Conservation (phyloP, 2,329 filamentous ascomycete species). For the Sphaceloma murrayae region DNA sequence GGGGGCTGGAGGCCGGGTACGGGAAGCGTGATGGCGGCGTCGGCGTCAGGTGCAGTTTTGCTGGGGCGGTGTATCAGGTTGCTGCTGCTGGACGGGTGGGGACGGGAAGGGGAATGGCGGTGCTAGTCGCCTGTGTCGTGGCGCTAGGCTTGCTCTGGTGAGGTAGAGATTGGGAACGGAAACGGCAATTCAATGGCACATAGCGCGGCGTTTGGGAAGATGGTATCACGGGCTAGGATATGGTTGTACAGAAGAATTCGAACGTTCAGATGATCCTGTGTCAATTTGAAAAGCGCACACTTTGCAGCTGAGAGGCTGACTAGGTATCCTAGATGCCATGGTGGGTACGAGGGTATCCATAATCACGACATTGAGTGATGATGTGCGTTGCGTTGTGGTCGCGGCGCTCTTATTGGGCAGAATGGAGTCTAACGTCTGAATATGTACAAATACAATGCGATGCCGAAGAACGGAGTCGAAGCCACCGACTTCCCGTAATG, state of each 20-base stretch:
- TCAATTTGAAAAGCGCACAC: too few species aligned
- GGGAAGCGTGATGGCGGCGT: constrained; percentile 29
- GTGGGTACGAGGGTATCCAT: too few species aligned
- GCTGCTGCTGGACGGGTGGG: constrained; percentile 20
- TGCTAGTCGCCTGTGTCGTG: constrained; percentile 13
- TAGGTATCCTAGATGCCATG: background rate
- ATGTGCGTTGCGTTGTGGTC: too few species aligned
- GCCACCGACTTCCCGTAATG: too few species aligned
- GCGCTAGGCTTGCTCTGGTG: background rate
- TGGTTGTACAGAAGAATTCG: too few species aligned
- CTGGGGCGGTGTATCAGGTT: constrained; percentile 29
- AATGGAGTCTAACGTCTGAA: too few species aligned
- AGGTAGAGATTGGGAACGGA: background rate
- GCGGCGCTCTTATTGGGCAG: too few species aligned
- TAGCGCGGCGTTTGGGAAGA: constrained; percentile 9
- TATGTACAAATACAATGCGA: background rate
- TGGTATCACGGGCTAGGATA: too few species aligned
- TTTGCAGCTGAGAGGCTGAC: too few species aligned
- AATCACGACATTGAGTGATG: too few species aligned
- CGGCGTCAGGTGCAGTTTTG: constrained; percentile 28
- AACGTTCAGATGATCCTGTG: too few species aligned
- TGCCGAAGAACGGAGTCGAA: too few species aligned
- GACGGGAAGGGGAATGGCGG: background rate
- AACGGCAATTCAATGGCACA: background rate
- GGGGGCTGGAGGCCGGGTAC: constrained; percentile 44